Evolutionary conservation across 192 early-diverging fungal species (phyloP).

Genomic region (Oehlia diaphana): DNA sequence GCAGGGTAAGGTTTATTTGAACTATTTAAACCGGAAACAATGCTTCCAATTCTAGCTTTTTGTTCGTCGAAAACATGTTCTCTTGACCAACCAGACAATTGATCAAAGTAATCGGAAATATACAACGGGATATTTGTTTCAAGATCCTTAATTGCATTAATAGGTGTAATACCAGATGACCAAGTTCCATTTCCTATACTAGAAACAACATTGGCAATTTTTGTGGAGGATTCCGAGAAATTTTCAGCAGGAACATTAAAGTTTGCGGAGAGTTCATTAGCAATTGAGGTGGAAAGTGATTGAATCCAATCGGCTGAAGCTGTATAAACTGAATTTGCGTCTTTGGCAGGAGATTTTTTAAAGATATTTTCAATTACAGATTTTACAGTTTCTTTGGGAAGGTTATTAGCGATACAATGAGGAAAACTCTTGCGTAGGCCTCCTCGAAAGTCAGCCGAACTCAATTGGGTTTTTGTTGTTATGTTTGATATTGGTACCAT

Average conservation of each 20-base stretch:
- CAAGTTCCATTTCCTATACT: not conserved
- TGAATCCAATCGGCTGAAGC: not conserved
- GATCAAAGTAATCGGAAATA: conserved; percentile 11
- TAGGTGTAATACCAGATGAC: not conserved
- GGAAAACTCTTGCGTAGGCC: not conserved
- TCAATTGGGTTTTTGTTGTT: not conserved
- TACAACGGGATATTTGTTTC: not conserved
- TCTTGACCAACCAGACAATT: conserved; percentile 14
- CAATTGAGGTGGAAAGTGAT: not conserved
- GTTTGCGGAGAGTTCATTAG: not conserved
- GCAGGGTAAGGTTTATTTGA: not conserved
- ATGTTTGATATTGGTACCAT: not conserved
- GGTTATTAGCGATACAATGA: not conserved
- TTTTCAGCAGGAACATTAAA: not conserved
- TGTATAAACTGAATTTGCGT: not conserved
- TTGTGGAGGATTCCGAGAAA: not conserved
- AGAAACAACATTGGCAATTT: not conserved
- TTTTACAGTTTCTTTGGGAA: not conserved
- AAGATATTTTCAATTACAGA: not conserved
- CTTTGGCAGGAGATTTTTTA: not conserved
- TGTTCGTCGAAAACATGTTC: not conserved
- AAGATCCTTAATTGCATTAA: not conserved
- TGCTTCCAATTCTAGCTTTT: not conserved
- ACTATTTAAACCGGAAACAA: not conserved
- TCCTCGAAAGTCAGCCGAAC: not conserved